Evolutionary conservation across 331 rosid genomes (phyloP).

Genomic region (Phaseolus coccineus): DNA sequence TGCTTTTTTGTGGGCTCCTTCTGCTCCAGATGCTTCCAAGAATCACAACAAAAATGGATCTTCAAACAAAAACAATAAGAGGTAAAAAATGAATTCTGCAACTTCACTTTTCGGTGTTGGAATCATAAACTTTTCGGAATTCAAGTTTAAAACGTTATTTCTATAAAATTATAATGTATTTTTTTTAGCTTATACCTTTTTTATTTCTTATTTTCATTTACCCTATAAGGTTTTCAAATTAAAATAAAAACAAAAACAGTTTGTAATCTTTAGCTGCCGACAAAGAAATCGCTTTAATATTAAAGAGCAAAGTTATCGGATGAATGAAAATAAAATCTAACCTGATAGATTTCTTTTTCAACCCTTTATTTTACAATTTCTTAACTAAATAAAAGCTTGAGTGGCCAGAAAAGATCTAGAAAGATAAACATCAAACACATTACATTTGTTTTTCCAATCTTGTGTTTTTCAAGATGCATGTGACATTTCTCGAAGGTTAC

Average conservation of each 20-base stretch:
- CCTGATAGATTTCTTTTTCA: constrained; percentile 8
- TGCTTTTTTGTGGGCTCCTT: background rate
- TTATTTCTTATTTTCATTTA: background rate
- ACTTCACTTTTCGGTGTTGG: background rate
- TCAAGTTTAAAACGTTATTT: background rate
- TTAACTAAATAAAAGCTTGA: background rate
- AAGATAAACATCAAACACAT: background rate
- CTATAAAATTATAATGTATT: background rate
- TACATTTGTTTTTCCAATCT: constrained; percentile 20
- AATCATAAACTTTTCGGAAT: background rate
- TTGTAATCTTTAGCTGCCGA: background rate
- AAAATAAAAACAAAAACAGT: background rate
- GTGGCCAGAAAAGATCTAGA: background rate
- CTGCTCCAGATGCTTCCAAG: background rate
- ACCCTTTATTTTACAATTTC: constrained; percentile 23
- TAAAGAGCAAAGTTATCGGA: background rate
- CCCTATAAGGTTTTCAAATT: background rate
- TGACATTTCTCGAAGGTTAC: constrained; percentile 18
- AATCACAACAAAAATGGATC: background rate
- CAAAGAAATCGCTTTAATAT: background rate
- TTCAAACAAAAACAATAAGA: background rate
- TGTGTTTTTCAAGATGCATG: background rate
- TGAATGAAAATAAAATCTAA: constrained; percentile 29
- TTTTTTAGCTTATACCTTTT: too few species aligned
- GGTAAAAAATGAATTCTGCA: background rate